Percentiles rank a stretch among this genome's conserved stretches.
These are phyloP conservation scores for Forsythia viridissima DNA, from an alignment of 257 asterid genomes.

Conservation along the genomic window DNA sequence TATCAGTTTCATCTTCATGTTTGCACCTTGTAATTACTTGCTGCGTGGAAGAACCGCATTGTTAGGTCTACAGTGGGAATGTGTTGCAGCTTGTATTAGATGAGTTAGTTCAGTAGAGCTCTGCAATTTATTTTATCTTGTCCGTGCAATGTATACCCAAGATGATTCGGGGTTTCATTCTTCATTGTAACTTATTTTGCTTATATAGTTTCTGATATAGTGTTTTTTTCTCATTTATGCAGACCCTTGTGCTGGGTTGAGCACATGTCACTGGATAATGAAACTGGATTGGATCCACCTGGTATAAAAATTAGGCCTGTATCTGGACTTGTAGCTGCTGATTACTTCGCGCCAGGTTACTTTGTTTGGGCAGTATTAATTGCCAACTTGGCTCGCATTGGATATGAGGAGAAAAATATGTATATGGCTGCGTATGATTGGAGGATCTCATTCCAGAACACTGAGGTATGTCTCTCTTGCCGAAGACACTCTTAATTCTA, in stretches of 20 bases:
- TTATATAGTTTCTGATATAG: neutral
- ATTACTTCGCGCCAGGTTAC: conserved; percentile 84
- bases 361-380: conserved; percentile 87
- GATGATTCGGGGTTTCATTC: neutral
- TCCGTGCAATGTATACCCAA: neutral
- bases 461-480: conserved; percentile 58
- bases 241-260: conserved; percentile 88
- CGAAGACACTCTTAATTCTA: neutral
- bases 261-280: conserved; percentile 83
- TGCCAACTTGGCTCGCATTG: conserved; percentile 83
- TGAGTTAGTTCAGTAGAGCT: neutral
- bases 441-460: conserved; percentile 83
- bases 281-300: conserved; percentile 81
- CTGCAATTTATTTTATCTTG: neutral
- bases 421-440: conserved; percentile 91
- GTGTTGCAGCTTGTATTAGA: neutral
- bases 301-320: conserved; percentile 77
- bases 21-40: conserved; percentile 8
- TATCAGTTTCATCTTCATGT: neutral
- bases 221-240: conserved; percentile 25
- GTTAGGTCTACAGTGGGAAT: neutral
- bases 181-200: conserved; percentile 10
- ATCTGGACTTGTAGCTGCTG: conserved; percentile 88
- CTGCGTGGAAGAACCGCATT: neutral
- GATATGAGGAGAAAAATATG: conserved; percentile 88